Evolutionary conservation across 2,329 filamentous ascomycete genomes (phyloP), one percentile per base, ranked within the genome.

Genomic region (Pleomassaria siparia): DNA sequence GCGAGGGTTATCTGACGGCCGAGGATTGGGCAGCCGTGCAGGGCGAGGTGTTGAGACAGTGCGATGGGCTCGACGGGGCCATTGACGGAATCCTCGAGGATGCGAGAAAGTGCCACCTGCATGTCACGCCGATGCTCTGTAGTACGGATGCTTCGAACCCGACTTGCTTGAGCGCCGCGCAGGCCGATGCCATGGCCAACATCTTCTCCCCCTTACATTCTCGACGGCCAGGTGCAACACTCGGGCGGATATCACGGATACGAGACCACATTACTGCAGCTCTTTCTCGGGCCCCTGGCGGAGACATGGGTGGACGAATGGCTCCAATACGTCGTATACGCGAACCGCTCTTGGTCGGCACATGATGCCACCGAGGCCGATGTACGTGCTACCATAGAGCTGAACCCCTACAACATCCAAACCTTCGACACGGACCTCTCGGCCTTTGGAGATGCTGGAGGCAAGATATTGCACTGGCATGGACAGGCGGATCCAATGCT

Each of bases 311-410:
- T 53, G 18, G 15, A 45, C 13, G 72, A 76, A 54, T 76, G 73
- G 73, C 71, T 70, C 53, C 65, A 62, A 32, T 74, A 74, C 53
- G 72, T 65, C 16, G 63, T 78, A 26, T 72, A 71, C 59, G 68
- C 71, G 49, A 56, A 74, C 52, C 55, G 68, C 0, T 55, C 40
- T 49, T 76, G 68, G 67, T 61, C 74, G 44, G 60, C 70, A 2
- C 50, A 59, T 7, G 64, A 56, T 9, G 62, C 74, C 50, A 62
- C 56, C 4, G 55, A 66, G 12, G 46, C 55, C 28, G 74, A 76
- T 70, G 69, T 50, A 52, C 53, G 26, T 2, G 29, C 36, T 16
- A 40, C 40, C 18, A 37, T 28, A 53, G 54, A 15, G 59, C 65
- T 42, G 51, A 58, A 52, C 26, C 26, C 28, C 5, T 37, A 18